These are phyloP conservation scores for Flaveria trinervia DNA, from an alignment of 129 eudicot genomes.

Conservation along the genomic window DNA sequence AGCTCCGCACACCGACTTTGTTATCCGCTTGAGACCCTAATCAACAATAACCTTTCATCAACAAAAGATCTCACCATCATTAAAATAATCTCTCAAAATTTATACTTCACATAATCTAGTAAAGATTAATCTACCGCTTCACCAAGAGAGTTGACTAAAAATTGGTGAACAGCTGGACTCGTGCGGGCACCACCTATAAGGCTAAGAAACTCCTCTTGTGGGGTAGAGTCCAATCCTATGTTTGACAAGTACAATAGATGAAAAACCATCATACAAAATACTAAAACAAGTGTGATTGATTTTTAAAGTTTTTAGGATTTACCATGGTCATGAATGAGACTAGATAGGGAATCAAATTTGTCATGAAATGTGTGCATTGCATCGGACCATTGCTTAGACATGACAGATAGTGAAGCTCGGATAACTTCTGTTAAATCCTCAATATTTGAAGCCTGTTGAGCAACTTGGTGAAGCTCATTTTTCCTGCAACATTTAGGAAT, in stretches of 20 bases:
- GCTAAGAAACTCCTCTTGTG: constrained; percentile 95
- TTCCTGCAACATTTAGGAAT: constrained; percentile 42
- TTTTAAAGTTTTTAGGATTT: constrained; percentile 30
- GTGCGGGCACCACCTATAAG: constrained; percentile 96
- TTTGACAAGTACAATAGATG: constrained; percentile 13
- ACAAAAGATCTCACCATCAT: neutral
- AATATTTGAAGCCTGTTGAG: constrained; percentile 91
- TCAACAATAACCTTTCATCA: constrained; percentile 29
- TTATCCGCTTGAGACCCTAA: constrained; percentile 90
- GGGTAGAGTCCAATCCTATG: constrained; percentile 85
- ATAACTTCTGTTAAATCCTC: constrained; percentile 89
- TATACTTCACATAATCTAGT: constrained; percentile 10
- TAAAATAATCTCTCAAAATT: neutral
- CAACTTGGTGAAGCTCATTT: constrained; percentile 97
- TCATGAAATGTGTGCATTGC: constrained; percentile 84
- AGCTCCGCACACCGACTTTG: constrained; percentile 73
- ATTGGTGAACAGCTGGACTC: constrained; percentile 95
- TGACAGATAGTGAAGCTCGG: constrained; percentile 71
- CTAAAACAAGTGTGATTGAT: neutral
- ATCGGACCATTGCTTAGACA: constrained; percentile 96
- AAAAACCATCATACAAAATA: constrained; percentile 13
- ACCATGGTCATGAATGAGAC: constrained; percentile 85
- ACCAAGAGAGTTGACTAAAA: constrained; percentile 86
- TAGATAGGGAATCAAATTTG: constrained; percentile 68
- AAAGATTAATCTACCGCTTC: constrained; percentile 65